Conservation (phyloP, 371 early-diverging fungal species). For the Amoeboaphelidium protococcarum region DNA sequence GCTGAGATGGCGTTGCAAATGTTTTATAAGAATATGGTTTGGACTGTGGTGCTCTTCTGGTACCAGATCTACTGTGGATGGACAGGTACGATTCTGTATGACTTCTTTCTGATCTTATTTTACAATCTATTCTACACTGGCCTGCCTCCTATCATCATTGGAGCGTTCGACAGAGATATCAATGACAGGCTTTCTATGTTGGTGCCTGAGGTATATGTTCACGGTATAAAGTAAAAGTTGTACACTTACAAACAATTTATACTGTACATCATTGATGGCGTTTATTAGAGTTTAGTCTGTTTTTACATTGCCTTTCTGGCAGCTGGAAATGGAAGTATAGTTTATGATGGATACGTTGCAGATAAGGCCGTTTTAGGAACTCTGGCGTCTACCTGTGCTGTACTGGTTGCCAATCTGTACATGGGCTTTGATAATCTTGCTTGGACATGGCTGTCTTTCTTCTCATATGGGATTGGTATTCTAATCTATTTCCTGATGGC, state of each 20-base stretch:
- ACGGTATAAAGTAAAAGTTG: slow-evolving; percentile 51
- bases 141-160: slow-evolving; percentile 33
- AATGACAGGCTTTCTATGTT: slow-evolving; percentile 31
- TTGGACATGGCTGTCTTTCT: no score
- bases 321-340: no score
- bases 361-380: no score
- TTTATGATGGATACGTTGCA: no score
- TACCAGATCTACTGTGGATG: slow-evolving; percentile 50
- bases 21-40: slow-evolving; percentile 77
- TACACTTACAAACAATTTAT: slow-evolving; percentile 58
- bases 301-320: slow-evolving; percentile 33
- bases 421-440: no score
- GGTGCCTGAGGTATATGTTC: slow-evolving; percentile 61
- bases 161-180: slow-evolving; percentile 52
- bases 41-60: slow-evolving; percentile 50
- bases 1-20: slow-evolving; percentile 67
- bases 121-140: slow-evolving; percentile 55
- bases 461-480: no score
- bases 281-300: slow-evolving; percentile 62
- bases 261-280: slow-evolving; percentile 46
- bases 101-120: slow-evolving; percentile 50
- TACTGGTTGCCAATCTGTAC: no score
- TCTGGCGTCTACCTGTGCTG: no score
- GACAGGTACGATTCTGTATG: slow-evolving; percentile 53
- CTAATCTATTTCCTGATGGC: no score